Evolutionary conservation across 306 rosid genomes (phyloP).

Genomic region (Rubus parviflorus): DNA sequence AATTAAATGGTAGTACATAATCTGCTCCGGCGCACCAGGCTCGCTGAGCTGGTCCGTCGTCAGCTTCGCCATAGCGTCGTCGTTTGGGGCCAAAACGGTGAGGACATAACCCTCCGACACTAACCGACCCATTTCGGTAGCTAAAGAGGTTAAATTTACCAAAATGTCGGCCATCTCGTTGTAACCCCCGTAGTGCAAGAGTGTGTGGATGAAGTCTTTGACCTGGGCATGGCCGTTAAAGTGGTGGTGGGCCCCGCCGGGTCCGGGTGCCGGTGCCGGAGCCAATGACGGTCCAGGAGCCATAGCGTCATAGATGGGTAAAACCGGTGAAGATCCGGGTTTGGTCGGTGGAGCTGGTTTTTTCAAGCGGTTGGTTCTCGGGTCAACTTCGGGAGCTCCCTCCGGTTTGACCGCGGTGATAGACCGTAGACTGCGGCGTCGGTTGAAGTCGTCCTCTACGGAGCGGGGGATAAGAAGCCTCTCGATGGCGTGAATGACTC

Average conservation of each 20-base stretch:
- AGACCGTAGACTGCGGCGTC: conserved; percentile 60
- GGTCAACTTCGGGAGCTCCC: conserved; percentile 96
- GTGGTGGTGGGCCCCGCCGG: conserved; percentile 74
- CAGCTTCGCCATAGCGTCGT: conserved; percentile 92
- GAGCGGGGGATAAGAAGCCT: conserved; percentile 77
- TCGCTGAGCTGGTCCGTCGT: conserved; percentile 90
- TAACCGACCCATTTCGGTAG: conserved; percentile 92
- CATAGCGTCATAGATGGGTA: conserved; percentile 74
- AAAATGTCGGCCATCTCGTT: conserved; percentile 97
- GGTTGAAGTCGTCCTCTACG: conserved; percentile 86
- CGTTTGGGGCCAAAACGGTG: conserved; percentile 88
- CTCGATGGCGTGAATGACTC: conserved; percentile 87
- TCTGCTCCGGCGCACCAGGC: conserved; percentile 96
- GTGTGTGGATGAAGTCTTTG: conserved; percentile 85
- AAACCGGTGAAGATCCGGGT: conserved; percentile 81
- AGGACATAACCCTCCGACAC: conserved; percentile 89
- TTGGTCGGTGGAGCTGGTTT: conserved; percentile 69
- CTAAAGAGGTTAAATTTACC: conserved; percentile 79
- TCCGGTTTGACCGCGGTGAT: conserved; percentile 83
- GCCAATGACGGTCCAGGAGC: conserved; percentile 90
- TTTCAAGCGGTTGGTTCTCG: conserved; percentile 77
- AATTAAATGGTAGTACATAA: conserved; percentile 80
- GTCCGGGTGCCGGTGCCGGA: conserved; percentile 96
- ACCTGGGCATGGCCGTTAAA: conserved; percentile 89
- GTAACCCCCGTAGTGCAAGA: conserved; percentile 91